These are phyloP conservation scores for Chlamydomonas incerta DNA, from an alignment of 139 green algal genomes.

Conservation along the genomic window DNA sequence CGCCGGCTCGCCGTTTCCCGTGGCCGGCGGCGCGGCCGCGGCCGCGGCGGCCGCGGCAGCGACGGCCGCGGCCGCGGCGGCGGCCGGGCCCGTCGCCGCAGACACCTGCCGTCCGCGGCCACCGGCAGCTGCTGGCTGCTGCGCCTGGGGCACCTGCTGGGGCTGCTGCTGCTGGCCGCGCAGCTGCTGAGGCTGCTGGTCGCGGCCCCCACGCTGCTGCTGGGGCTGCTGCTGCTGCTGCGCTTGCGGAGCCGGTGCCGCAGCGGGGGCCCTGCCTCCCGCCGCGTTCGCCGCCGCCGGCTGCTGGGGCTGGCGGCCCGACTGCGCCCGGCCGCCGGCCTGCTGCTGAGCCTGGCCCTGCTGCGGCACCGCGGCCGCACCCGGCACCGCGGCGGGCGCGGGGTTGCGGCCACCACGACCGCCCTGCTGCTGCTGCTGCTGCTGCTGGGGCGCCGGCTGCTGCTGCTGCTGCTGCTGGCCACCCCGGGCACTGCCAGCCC, in stretches of 20 bases:
- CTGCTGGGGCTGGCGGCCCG: not conserved
- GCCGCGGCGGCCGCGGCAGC: not conserved
- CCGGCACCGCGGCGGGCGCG: not conserved
- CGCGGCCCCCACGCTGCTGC: too few species aligned
- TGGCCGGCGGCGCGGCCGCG: not conserved
- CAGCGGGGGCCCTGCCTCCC: not conserved
- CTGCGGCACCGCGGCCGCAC: not conserved
- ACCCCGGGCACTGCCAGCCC: not conserved
- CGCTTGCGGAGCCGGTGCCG: too few species aligned
- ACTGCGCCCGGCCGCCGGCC: not conserved
- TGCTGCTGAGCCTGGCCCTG: not conserved
- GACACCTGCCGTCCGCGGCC: not conserved
- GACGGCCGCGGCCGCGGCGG: not conserved
- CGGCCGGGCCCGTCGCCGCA: not conserved
- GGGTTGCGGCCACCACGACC: not conserved
- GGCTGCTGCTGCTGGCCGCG: conserved; percentile 1
- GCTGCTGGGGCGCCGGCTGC: not conserved
- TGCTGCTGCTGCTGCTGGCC: conserved; percentile 1
- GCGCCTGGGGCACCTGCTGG: not conserved
- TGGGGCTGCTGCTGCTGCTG: not conserved
- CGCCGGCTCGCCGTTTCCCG: not conserved
- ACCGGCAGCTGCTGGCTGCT: not conserved
- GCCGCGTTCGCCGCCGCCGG: too few species aligned
- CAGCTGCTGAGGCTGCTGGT: not conserved
- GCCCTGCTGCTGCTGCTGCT: not conserved